Evolutionary conservation across 352 stramenopile species (phyloP), one percentile per base, ranked within the genome.

Genomic region (Phytopythium mirpurense): DNA sequence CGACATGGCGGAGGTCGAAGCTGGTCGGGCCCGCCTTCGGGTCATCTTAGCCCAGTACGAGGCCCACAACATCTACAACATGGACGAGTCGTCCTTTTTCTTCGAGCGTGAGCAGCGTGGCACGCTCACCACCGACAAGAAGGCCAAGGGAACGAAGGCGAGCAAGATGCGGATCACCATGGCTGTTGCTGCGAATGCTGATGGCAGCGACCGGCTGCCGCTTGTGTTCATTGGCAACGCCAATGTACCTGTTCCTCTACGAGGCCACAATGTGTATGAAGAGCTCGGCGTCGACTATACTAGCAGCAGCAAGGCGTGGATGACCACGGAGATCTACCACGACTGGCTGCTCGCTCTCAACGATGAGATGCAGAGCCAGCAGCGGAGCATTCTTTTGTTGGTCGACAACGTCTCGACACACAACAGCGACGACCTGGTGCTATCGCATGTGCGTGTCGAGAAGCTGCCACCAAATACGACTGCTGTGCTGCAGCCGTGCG

Each of bases 31-130:
- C n/a, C n/a, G n/a, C n/a, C n/a, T n/a, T n/a, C n/a, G n/a, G n/a
- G n/a, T n/a, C n/a, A n/a, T n/a, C n/a, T n/a, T 57, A 1, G 11
- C 41, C 1, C 11, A 24, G 0, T 57, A 62, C 35, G 19, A 43
- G 5, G 27, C 42, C 15, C 9, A 26, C 1, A 23, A 66, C 37
- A 23, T 65, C 2, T 61, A 56, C 21, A 59, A 60, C 42, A 60
- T 63, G 60, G 51, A 67, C 26, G 50, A 63, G 42, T 57, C 32
- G 3, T 35, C 45, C 3, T 49, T 63, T 16, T 60, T 54, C 31
- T 62, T 56, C 32, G 42, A 47, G 1, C 29, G 32, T 10, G 6
- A 63, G 38, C 4, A 36, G 18, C 2, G 23, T 8, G 9, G 37
- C 24, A 4, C 37, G 27, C 14, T n/a, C n/a, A 21, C 11, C 9